Evolutionary conservation across 192 early-diverging fungal species (phyloP).

Genomic region (Lobosporangium transversale): DNA sequence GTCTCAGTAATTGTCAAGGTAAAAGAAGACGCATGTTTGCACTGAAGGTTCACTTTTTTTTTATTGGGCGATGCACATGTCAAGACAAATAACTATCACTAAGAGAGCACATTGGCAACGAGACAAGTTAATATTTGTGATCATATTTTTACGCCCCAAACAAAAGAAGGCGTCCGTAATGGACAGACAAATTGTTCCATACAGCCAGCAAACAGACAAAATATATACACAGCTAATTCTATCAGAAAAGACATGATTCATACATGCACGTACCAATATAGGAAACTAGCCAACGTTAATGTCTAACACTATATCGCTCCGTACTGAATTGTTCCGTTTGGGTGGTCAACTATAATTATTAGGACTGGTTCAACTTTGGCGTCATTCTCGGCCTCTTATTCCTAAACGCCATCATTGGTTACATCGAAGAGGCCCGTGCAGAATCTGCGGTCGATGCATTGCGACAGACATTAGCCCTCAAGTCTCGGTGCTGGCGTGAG

Average conservation of each 20-base stretch:
- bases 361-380: slow-evolving; percentile 69
- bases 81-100: no score
- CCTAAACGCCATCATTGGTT: slow-evolving; percentile 78
- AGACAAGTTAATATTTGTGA: background rate
- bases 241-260: no score
- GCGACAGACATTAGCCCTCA: slow-evolving; percentile 76
- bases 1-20: slow-evolving; percentile 53
- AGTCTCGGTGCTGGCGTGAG: slow-evolving; percentile 68
- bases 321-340: no score
- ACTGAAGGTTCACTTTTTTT: background rate
- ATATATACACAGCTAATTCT: no score
- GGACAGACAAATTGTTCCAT: no score
- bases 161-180: no score
- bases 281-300: no score
- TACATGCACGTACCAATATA: no score
- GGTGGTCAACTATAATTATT: no score
- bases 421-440: slow-evolving; percentile 75
- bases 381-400: slow-evolving; percentile 68
- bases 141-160: background rate
- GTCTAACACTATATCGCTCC: no score
- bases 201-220: no score
- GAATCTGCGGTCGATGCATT: slow-evolving; percentile 78
- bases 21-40: slow-evolving; percentile 2
- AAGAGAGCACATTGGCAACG: background rate
- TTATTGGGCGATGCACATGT: slow-evolving; percentile 1